Conservation (phyloP, 495 filamentous ascomycete species). For the Neurospora africana region DNA sequence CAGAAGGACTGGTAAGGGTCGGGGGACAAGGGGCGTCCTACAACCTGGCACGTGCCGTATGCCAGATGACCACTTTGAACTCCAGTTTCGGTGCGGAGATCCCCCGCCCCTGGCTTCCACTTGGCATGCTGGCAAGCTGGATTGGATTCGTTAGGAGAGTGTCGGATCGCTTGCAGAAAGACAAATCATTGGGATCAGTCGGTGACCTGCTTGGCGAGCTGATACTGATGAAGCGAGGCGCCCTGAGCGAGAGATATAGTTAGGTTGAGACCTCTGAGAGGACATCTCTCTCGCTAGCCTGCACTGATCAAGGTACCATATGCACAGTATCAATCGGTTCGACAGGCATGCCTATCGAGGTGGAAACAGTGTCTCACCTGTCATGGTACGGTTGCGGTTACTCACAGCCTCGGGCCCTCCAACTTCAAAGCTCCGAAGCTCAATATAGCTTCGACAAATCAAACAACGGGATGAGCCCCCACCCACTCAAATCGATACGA, state of each 20-base stretch:
- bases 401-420: neutral
- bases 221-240: neutral
- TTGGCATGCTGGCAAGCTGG: slow-evolving; percentile 6
- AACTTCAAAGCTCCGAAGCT: neutral
- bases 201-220: neutral
- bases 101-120: slow-evolving; percentile 3
- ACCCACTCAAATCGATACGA: neutral
- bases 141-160: neutral
- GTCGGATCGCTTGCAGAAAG: neutral
- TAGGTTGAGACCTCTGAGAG: neutral
- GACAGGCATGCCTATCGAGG: neutral
- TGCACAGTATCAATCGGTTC: neutral
- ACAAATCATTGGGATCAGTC: neutral
- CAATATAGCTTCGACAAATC: neutral
- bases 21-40: neutral
- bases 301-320: neutral
- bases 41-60: slow-evolving; percentile 7
- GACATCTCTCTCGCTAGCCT: neutral
- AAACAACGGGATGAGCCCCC: neutral
- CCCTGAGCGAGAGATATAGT: neutral
- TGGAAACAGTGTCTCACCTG: neutral
- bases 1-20: no score
- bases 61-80: slow-evolving; percentile 11
- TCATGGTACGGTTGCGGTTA: neutral
- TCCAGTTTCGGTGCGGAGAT: slow-evolving; percentile 2